Evolutionary conservation across 805 yeast genomes (phyloP).

Genomic region (Candida odintsovae): DNA sequence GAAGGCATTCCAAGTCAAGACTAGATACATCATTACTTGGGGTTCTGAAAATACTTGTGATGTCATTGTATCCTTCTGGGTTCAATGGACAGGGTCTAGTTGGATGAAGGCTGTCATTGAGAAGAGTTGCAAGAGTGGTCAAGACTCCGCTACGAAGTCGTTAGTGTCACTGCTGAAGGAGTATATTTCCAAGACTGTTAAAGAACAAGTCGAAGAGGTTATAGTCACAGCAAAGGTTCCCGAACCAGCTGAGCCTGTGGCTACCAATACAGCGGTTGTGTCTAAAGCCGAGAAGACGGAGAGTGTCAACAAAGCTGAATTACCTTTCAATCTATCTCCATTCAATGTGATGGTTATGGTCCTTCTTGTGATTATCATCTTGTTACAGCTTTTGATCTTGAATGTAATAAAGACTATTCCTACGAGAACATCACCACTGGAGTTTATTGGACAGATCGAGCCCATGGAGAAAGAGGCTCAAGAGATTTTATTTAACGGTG

Average conservation of each 20-base stretch:
- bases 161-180: slow-evolving; percentile 28
- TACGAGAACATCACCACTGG: slow-evolving; percentile 1
- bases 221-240: not conserved
- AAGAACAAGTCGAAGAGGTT: slow-evolving; percentile 11
- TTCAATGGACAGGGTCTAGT: slow-evolving; percentile 86
- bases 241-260: not conserved
- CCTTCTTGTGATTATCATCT: slow-evolving; percentile 7
- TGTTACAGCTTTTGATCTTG: slow-evolving; percentile 15
- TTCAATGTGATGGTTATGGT: slow-evolving; percentile 11
- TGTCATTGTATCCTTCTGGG: slow-evolving; percentile 60
- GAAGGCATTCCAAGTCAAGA: slow-evolving; percentile 64
- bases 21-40: slow-evolving; percentile 75
- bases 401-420: slow-evolving; percentile 1
- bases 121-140: slow-evolving; percentile 78
- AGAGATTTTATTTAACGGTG: slow-evolving; percentile 14
- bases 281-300: not conserved
- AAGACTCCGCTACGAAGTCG: slow-evolving; percentile 52
- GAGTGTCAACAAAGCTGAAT: not conserved
- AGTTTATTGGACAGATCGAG: not conserved
- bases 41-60: slow-evolving; percentile 53
- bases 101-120: slow-evolving; percentile 92
- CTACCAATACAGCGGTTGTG: not conserved
- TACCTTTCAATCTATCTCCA: not conserved
- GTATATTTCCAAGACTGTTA: slow-evolving; percentile 19
- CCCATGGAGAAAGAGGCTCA: slow-evolving; percentile 1